Evolutionary conservation across 2,329 filamentous ascomycete genomes (phyloP).

Genomic region (Trichoderma afroharzianum): DNA sequence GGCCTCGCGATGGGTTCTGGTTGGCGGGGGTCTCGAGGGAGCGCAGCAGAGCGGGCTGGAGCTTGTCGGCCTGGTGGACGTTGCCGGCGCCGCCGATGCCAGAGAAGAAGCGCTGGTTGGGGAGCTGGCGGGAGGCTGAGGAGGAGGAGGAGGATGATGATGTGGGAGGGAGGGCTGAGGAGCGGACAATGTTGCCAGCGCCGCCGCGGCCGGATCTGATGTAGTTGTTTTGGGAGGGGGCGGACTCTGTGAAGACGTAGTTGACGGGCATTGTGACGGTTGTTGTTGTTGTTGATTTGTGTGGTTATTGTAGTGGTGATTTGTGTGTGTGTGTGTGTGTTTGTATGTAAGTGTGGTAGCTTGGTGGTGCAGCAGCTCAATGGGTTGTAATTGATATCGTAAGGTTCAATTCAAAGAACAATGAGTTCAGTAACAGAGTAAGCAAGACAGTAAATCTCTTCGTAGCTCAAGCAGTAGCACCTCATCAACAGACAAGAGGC

Average conservation of each 20-base stretch:
- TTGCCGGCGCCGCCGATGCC: slow-evolving; percentile 68
- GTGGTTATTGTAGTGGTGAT: background rate
- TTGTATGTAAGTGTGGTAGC: background rate
- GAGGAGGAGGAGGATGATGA: slow-evolving; percentile 27
- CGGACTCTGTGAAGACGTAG: slow-evolving; percentile 33
- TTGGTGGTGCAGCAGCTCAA: background rate
- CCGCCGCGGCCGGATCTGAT: slow-evolving; percentile 54
- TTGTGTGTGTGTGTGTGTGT: background rate
- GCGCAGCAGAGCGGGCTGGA: slow-evolving; percentile 27
- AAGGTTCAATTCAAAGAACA: background rate
- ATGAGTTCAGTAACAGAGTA: background rate
- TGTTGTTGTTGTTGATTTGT: background rate
- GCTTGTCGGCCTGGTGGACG: slow-evolving; percentile 43
- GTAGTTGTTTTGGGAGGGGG: slow-evolving; percentile 32
- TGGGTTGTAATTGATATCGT: background rate
- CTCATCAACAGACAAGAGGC: background rate
- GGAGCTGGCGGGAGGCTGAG: slow-evolving; percentile 36
- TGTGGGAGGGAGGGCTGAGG: slow-evolving; percentile 38
- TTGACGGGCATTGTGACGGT: slow-evolving; percentile 26
- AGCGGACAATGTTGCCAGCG: slow-evolving; percentile 53
- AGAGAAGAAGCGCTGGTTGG: slow-evolving; percentile 52
- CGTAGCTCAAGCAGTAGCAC: background rate
- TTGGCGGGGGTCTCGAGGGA: slow-evolving; percentile 46
- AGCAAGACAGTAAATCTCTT: background rate
- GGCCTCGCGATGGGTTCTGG: slow-evolving; percentile 45